A percentile compares a stretch with the other conserved stretches of the same genome.
phyloP scores from a whole-genome alignment of 768 basidiomycete species.

The Daedaleopsis sinensis region DNA sequence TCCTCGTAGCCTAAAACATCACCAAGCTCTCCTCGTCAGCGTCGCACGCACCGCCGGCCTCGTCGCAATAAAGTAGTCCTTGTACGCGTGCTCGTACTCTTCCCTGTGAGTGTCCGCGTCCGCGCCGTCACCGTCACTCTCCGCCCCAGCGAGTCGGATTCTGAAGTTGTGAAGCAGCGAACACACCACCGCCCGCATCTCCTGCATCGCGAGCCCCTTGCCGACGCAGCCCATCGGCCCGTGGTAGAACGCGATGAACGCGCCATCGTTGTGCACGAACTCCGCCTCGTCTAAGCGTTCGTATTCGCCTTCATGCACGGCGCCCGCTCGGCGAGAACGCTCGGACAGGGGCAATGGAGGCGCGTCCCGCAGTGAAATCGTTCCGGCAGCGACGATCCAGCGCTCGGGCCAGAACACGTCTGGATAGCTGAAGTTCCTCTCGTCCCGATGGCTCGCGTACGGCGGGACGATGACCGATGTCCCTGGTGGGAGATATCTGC shows the following conservation, averaged over 20 bases:
- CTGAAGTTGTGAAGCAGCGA: conserved; percentile 38
- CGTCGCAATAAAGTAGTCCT: conserved; percentile 33
- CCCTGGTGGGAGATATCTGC: conserved; percentile 42
- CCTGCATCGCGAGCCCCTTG: conserved; percentile 44
- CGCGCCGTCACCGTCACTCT: conserved; percentile 32
- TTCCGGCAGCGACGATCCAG: conserved; percentile 35
- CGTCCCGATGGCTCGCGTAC: conserved; percentile 46
- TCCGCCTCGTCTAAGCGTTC: not conserved
- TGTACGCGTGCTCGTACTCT: conserved; percentile 29
- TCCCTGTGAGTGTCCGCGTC: too few species aligned
- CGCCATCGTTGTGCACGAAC: conserved; percentile 30
- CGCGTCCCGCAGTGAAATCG: not conserved
- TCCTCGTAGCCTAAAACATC: too few species aligned
- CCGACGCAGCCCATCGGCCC: conserved; percentile 57
- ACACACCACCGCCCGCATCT: conserved; percentile 35
- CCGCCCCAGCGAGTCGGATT: conserved; percentile 25
- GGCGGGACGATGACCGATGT: conserved; percentile 38
- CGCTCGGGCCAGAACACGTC: conserved; percentile 47
- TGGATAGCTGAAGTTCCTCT: conserved; percentile 46
- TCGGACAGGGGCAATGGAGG: not conserved
- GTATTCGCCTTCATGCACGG: too few species aligned
- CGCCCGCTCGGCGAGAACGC: too few species aligned
- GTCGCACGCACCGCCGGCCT: conserved; percentile 27
- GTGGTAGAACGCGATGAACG: conserved; percentile 46
- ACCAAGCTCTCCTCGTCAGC: not conserved